Percentiles rank a stretch among this genome's conserved stretches.
These are phyloP conservation scores for Fusarium xylarioides DNA, from an alignment of 2,329 filamentous ascomycete genomes.

Conservation along the genomic window DNA sequence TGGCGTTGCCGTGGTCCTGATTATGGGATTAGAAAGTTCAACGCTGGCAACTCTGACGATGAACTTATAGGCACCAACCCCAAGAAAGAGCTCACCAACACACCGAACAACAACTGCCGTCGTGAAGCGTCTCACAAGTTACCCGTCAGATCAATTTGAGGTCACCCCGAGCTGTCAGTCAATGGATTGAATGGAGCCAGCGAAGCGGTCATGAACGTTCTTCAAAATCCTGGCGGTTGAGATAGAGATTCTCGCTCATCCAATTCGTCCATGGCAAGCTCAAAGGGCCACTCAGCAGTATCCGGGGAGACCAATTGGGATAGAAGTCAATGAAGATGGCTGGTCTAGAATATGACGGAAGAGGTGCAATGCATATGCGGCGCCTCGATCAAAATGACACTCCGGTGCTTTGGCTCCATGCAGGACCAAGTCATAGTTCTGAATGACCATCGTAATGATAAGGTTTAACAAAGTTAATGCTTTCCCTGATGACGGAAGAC, in stretches of 20 bases:
- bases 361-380: slow-evolving; percentile 18
- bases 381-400: slow-evolving; percentile 15
- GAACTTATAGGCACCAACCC: neutral
- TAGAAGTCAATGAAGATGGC: slow-evolving; percentile 23
- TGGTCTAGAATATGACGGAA: slow-evolving; percentile 29
- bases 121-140: slow-evolving; percentile 4
- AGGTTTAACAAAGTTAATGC: slow-evolving; percentile 12
- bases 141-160: slow-evolving; percentile 10
- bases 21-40: slow-evolving; percentile 6
- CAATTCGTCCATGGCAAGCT: slow-evolving; percentile 16
- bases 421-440: slow-evolving; percentile 26
- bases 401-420: slow-evolving; percentile 25
- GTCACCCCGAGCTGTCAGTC: slow-evolving; percentile 15
- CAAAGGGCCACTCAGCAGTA: slow-evolving; percentile 12
- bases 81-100: slow-evolving; percentile 21
- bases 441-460: slow-evolving; percentile 17
- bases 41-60: slow-evolving; percentile 3
- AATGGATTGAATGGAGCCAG: slow-evolving; percentile 28
- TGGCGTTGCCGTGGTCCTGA: neutral
- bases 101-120: slow-evolving; percentile 10
- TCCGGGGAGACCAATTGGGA: slow-evolving; percentile 20
- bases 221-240: slow-evolving; percentile 10
- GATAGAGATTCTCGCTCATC: slow-evolving; percentile 9
- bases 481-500: slow-evolving; percentile 11
- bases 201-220: slow-evolving; percentile 26